Evolutionary conservation across 2,329 filamentous ascomycete genomes (phyloP), one percentile per base, ranked within the genome.

Genomic region (Stenocarpella maydis): DNA sequence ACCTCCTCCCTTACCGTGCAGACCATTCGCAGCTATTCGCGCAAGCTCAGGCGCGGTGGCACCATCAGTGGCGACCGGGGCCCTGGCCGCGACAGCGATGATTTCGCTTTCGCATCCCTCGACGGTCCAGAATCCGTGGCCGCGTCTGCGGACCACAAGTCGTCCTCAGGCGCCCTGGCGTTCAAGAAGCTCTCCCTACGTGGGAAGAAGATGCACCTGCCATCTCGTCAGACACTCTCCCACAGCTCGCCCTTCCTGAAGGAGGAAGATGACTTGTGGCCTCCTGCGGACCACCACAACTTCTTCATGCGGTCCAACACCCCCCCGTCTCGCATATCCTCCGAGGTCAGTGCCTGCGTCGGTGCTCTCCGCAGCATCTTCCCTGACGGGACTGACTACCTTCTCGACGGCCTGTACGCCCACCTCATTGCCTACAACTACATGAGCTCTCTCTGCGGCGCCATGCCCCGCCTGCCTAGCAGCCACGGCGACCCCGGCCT

Each of bases 351-450:
- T 26, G 60, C 71, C n/a, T 72, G 72, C 50, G 71, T 71, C 39
- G 43, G 66, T 0, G 74, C 76, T 0, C 79, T 90, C 68, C 82
- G 83, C 71, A 83, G 82, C 66, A 82, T 89, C 63, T 89, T 90
- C 74, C 82, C 84, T 0, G 73, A 77, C 3, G 86, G 83, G 26
- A 83, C 84, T 2, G 85, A 87, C 71, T 84, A 86, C 72, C 82
- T 88, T 7, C 88, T 87, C 74, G 86, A 89, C 64, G 85, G 87
- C 0, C 77, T 90, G 7, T 89, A 89, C 73, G 87, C 87, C 0
- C 87, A 90, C 73, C 80, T 89, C 10, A 77, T 89, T 4, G 87
- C 85, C 0, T 88, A 87, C 76, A 89, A 88, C 76, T 89, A 89
- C 77, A 79, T 89, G 64, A 77, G 76, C 53, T 76, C 78, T 6